phyloP scores from a whole-genome alignment of 306 rosid species.

The Geum urbanum region DNA sequence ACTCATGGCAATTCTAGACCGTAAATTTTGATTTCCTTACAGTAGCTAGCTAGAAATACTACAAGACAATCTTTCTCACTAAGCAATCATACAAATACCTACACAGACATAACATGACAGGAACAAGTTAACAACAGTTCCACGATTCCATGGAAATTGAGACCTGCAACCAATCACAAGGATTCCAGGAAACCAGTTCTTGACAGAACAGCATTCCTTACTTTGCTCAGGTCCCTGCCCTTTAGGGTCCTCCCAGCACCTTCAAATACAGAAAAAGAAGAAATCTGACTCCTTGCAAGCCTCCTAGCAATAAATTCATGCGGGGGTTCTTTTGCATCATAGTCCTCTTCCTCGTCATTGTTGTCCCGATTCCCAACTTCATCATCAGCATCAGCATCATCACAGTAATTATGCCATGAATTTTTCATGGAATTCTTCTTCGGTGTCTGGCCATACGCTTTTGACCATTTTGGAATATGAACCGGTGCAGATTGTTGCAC shows the following conservation, averaged over 20 bases:
- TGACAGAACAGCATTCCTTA: slow-evolving; percentile 71
- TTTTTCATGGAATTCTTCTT: slow-evolving; percentile 31
- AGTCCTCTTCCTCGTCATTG: slow-evolving; percentile 37
- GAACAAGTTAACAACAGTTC: not conserved
- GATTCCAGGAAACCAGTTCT: slow-evolving; percentile 91
- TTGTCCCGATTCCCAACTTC: slow-evolving; percentile 23
- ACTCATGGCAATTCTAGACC: not conserved
- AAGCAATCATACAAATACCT: slow-evolving; percentile 12
- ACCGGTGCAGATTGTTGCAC: slow-evolving; percentile 75
- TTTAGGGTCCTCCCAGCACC: slow-evolving; percentile 93
- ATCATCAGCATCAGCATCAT: slow-evolving; percentile 22
- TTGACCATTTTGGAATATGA: slow-evolving; percentile 68
- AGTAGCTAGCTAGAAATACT: not conserved
- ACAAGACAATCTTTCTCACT: not conserved
- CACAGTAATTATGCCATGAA: slow-evolving; percentile 33
- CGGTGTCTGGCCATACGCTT: slow-evolving; percentile 36
- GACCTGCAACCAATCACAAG: slow-evolving; percentile 19
- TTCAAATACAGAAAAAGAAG: slow-evolving; percentile 89
- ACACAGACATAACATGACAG: slow-evolving; percentile 18
- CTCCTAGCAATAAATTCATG: slow-evolving; percentile 84
- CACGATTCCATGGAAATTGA: slow-evolving; percentile 2
- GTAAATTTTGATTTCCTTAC: slow-evolving; percentile 3
- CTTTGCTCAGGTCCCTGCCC: slow-evolving; percentile 87
- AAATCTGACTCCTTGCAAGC: slow-evolving; percentile 71
- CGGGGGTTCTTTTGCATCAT: slow-evolving; percentile 54